Conservation (phyloP, 371 early-diverging fungal species). For the Batrachochytrium dendrobatidis region DNA sequence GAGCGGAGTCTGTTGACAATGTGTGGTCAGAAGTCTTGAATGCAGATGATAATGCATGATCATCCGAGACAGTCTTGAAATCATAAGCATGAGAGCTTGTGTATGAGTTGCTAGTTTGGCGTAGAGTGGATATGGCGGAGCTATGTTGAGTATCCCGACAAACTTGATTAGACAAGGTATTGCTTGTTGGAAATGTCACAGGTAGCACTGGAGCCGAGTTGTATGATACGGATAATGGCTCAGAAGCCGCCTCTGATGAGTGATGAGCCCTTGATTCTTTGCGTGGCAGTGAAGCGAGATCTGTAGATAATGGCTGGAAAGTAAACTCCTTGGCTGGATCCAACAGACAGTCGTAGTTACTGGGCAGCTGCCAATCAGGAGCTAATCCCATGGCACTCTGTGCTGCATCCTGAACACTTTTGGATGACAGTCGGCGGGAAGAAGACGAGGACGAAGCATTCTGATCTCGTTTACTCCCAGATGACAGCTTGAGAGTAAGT, state of each 20-base stretch:
- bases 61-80: too few species aligned
- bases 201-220: not conserved
- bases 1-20: too few species aligned
- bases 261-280: not conserved
- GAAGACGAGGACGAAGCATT: too few species aligned
- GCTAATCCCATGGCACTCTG: not conserved
- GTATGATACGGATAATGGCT: not conserved
- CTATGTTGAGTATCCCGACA: not conserved
- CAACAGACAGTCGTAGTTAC: not conserved
- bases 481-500: too few species aligned
- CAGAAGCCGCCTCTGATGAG: not conserved
- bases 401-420: slow-evolving; percentile 21
- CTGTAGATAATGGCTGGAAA: not conserved
- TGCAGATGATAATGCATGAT: too few species aligned
- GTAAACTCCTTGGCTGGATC: not conserved
- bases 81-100: too few species aligned
- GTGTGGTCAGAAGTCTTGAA: too few species aligned
- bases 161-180: not conserved
- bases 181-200: not conserved
- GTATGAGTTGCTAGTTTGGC: too few species aligned
- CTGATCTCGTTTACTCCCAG: too few species aligned
- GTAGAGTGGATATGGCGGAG: too few species aligned
- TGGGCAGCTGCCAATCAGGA: not conserved
- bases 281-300: not conserved
- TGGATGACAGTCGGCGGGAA: too few species aligned